These are phyloP conservation scores for Trichophyton verrucosum DNA, from an alignment of 2,329 filamentous ascomycete species.

Conservation along the genomic window DNA sequence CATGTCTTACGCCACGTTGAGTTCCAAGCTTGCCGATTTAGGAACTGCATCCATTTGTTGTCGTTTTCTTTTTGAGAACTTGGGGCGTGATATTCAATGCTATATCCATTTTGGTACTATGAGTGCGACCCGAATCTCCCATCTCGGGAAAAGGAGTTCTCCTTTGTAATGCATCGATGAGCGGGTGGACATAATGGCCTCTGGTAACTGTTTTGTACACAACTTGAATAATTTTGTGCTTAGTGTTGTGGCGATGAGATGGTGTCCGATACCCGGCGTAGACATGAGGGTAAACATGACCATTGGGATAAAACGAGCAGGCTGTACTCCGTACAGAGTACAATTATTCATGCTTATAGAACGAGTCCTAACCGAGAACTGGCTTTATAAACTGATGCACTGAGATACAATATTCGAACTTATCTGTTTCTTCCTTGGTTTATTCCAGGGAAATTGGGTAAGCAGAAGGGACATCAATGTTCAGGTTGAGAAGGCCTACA, in stretches of 20 bases:
- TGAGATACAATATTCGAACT: no score
- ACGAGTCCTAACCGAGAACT: background rate
- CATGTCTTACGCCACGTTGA: background rate
- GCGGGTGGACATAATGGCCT: background rate
- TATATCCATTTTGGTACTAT: background rate
- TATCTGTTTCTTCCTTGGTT: no score
- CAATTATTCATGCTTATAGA: background rate
- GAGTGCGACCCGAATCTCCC: background rate
- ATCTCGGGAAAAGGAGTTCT: background rate
- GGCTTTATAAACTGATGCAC: no score
- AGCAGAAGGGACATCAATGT: no score
- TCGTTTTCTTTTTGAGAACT: background rate
- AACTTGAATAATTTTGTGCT: background rate
- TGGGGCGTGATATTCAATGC: background rate
- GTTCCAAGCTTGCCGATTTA: background rate
- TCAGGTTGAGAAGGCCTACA: no score
- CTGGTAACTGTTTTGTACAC: background rate
- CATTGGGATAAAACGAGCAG: background rate
- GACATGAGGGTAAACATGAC: background rate
- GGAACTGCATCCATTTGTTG: background rate
- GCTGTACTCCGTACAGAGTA: background rate
- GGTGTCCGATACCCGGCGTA: background rate
- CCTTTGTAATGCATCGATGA: background rate
- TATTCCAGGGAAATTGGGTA: no score
- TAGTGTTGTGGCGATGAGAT: background rate